These are phyloP conservation scores for Chalaropsis ovoidea DNA, from an alignment of 2,329 filamentous ascomycete genomes.

Conservation along the genomic window DNA sequence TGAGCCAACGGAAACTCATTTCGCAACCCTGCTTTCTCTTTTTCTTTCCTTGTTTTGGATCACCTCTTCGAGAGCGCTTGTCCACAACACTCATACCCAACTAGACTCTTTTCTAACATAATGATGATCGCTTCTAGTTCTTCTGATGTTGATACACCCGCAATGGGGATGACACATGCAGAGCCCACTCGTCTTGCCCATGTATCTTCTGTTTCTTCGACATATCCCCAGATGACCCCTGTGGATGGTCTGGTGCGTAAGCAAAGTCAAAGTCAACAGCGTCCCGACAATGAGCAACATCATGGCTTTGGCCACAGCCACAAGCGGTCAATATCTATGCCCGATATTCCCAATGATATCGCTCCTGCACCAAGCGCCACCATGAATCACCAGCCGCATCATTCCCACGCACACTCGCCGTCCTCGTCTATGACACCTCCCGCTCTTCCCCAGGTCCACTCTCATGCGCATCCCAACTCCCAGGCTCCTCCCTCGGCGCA, in stretches of 20 bases:
- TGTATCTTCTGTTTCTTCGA: constrained; percentile 12
- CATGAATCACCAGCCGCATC: not conserved
- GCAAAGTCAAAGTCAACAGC: constrained; percentile 19
- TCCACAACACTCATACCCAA: not conserved
- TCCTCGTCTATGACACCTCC: constrained; percentile 2
- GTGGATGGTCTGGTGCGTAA: constrained; percentile 12
- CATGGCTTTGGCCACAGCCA: constrained; percentile 23
- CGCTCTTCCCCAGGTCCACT: not conserved
- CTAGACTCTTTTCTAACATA: not conserved
- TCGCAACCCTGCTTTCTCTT: not conserved
- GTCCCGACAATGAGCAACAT: constrained; percentile 9
- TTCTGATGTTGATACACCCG: constrained; percentile 22
- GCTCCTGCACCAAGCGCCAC: constrained; percentile 1
- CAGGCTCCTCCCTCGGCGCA: constrained; percentile 3
- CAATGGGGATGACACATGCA: constrained; percentile 12
- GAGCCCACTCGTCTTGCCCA: constrained; percentile 14
- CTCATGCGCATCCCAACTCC: not conserved
- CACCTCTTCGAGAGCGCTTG: too few relatives aligned
- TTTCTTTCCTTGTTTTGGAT: not conserved
- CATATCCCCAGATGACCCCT: constrained; percentile 9
- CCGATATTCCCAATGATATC: constrained; percentile 24
- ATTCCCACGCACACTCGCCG: not conserved
- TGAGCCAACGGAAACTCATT: not conserved
- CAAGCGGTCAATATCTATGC: constrained; percentile 23
- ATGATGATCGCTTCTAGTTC: constrained; percentile 16